Percentiles rank a stretch among this genome's conserved stretches.
Evolutionary conservation across 1,284 basidiomycete genomes (phyloP).

Genomic region (Pascua guehoae): DNA sequence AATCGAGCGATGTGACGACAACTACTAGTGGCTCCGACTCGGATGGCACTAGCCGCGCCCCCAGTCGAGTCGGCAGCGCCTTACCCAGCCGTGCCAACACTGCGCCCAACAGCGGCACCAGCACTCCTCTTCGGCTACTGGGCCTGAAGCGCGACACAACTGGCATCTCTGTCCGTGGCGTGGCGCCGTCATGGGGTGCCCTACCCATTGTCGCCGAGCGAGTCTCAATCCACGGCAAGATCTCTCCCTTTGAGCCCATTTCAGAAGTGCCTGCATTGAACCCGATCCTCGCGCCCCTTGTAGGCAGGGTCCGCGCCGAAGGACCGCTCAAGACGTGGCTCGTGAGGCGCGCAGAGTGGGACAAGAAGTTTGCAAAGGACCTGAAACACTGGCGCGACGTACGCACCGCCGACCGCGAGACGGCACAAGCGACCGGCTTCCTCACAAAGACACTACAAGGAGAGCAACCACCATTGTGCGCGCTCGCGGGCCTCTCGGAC

Average conservation of each 20-base stretch:
- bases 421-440: slow-evolving; percentile 40
- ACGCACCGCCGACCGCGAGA: slow-evolving; percentile 26
- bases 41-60: neutral
- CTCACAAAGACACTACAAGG: slow-evolving; percentile 36
- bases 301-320: slow-evolving; percentile 39
- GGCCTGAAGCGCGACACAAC: no score
- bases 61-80: neutral
- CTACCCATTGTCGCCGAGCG: slow-evolving; percentile 74
- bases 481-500: slow-evolving; percentile 39
- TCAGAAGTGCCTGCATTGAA: slow-evolving; percentile 50
- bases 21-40: neutral
- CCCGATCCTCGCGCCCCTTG: slow-evolving; percentile 26
- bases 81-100: no score
- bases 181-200: slow-evolving; percentile 39
- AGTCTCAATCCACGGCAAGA: slow-evolving; percentile 69
- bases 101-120: no score
- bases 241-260: slow-evolving; percentile 72
- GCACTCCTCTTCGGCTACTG: no score
- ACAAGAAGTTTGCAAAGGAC: slow-evolving; percentile 35
- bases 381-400: slow-evolving; percentile 36
- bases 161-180: slow-evolving; percentile 36
- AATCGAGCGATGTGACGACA: no score
- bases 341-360: slow-evolving; percentile 36
- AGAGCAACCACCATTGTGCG: slow-evolving; percentile 40
- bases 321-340: slow-evolving; percentile 47